Conservation (phyloP, 208 protist genomes). For the Naegleria gruberi region DNA sequence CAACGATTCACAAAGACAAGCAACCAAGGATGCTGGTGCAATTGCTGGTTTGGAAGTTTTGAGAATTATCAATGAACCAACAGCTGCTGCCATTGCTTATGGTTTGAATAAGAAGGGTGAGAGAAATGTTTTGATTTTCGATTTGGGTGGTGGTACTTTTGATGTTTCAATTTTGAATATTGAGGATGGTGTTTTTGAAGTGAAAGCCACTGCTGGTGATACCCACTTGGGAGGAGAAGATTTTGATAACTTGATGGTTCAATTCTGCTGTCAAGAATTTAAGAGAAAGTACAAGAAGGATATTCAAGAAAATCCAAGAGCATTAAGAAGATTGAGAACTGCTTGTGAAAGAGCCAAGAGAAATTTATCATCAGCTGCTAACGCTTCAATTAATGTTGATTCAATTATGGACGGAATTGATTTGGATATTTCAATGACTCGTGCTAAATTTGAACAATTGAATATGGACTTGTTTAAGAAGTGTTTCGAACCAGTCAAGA, state of each 20-base stretch:
- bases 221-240: constrained; percentile 98
- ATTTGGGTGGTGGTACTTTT: constrained; percentile 75
- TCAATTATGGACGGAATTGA: constrained; percentile 79
- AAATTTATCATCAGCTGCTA: constrained; percentile 55
- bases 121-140: constrained; percentile 63
- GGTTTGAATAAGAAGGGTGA: constrained; percentile 65
- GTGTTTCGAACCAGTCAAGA: constrained; percentile 28
- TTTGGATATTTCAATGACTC: constrained; percentile 71
- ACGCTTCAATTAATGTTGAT: constrained; percentile 75
- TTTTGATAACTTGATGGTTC: constrained; percentile 90
- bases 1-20: constrained; percentile 83
- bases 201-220: constrained; percentile 93
- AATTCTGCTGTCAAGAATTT: constrained; percentile 85
- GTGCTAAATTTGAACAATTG: constrained; percentile 77
- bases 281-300: constrained; percentile 28
- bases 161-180: constrained; percentile 84
- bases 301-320: neutral
- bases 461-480: constrained; percentile 40
- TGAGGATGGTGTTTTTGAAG: constrained; percentile 84
- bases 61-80: constrained; percentile 86
- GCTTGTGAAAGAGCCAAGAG: constrained; percentile 65
- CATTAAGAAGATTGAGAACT: constrained; percentile 19
- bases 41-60: constrained; percentile 71
- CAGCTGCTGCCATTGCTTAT: constrained; percentile 79
- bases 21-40: constrained; percentile 81